Percentiles rank a stretch among this genome's conserved stretches.
Conservation (phyloP, 352 stramenopile genomes). For the Phytophthora tentaculata region DNA sequence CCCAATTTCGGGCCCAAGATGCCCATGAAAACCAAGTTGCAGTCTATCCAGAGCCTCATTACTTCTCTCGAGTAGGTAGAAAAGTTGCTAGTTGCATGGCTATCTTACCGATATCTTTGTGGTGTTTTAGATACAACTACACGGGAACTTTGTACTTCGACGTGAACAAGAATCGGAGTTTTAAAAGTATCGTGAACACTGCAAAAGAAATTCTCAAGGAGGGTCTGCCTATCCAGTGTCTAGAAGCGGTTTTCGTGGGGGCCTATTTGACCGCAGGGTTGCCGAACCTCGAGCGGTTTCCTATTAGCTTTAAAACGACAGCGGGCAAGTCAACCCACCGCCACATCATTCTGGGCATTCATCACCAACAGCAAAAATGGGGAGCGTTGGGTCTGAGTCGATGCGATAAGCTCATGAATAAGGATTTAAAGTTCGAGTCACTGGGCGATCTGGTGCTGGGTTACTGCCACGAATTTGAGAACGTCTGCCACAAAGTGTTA, state of each 20-base stretch:
- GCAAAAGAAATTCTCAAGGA: conserved; percentile 88
- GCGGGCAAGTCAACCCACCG: conserved; percentile 69
- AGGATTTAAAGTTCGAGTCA: conserved; percentile 82
- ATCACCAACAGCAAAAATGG: conserved; percentile 81
- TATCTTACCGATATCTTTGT: conserved; percentile 5
- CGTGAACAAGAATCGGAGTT: conserved; percentile 88
- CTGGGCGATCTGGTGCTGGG: conserved; percentile 79
- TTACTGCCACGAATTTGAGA: conserved; percentile 68
- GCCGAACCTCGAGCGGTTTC: conserved; percentile 75
- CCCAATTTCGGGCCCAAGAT: conserved; percentile 60
- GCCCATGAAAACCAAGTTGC: conserved; percentile 62
- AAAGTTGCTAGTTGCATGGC: not conserved
- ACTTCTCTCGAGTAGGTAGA: conserved; percentile 66
- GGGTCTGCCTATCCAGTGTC: conserved; percentile 87
- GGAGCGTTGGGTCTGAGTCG: conserved; percentile 85
- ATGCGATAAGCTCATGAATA: conserved; percentile 86
- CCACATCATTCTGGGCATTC: conserved; percentile 83
- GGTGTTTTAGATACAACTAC: conserved; percentile 81
- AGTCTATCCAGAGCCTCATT: conserved; percentile 71
- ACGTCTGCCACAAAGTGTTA: conserved; percentile 67
- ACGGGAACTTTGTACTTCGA: conserved; percentile 87
- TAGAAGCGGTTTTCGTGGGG: conserved; percentile 88
- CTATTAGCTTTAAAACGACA: conserved; percentile 87
- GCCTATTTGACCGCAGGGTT: conserved; percentile 81
- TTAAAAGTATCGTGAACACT: conserved; percentile 87